These are phyloP conservation scores for Lepidium aucheri DNA, from an alignment of 345 rosid genomes.

Conservation along the genomic window DNA sequence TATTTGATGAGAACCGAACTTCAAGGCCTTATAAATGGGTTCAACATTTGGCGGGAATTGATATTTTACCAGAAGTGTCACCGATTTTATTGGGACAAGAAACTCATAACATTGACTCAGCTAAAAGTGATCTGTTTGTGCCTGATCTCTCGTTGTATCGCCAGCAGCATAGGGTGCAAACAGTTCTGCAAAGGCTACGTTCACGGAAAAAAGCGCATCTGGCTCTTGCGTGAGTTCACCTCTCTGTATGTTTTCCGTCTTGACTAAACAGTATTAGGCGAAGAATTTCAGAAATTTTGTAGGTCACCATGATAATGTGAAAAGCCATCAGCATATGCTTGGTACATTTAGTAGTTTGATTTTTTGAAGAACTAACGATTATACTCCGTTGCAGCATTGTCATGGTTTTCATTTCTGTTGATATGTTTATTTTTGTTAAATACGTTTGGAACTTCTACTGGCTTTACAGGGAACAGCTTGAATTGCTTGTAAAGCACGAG, in stretches of 20 bases:
- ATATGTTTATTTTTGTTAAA: slow-evolving; percentile 8
- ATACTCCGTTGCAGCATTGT: background rate
- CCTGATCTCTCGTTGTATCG: slow-evolving; percentile 43
- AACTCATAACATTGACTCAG: slow-evolving; percentile 36
- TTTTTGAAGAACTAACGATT: background rate
- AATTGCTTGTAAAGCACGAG: slow-evolving; percentile 63
- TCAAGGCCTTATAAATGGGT: slow-evolving; percentile 92
- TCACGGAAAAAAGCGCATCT: slow-evolving; percentile 68
- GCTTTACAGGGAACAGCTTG: slow-evolving; percentile 91
- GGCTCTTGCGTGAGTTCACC: slow-evolving; percentile 91
- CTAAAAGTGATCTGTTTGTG: slow-evolving; percentile 37
- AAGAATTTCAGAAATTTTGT: background rate
- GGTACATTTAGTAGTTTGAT: background rate
- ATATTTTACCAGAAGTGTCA: slow-evolving; percentile 80
- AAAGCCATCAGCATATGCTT: background rate
- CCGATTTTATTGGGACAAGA: slow-evolving; percentile 52
- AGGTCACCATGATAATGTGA: background rate
- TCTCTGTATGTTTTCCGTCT: slow-evolving; percentile 33
- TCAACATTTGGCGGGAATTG: slow-evolving; percentile 92
- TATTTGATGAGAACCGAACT: slow-evolving; percentile 61
- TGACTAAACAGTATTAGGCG: background rate
- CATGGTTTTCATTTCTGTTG: slow-evolving; percentile 5
- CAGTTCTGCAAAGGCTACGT: slow-evolving; percentile 75
- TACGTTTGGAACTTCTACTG: slow-evolving; percentile 44
- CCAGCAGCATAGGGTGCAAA: slow-evolving; percentile 60